These are phyloP conservation scores for Tylopilus vinaceipallidus DNA, from an alignment of 768 basidiomycete species.

Conservation along the genomic window DNA sequence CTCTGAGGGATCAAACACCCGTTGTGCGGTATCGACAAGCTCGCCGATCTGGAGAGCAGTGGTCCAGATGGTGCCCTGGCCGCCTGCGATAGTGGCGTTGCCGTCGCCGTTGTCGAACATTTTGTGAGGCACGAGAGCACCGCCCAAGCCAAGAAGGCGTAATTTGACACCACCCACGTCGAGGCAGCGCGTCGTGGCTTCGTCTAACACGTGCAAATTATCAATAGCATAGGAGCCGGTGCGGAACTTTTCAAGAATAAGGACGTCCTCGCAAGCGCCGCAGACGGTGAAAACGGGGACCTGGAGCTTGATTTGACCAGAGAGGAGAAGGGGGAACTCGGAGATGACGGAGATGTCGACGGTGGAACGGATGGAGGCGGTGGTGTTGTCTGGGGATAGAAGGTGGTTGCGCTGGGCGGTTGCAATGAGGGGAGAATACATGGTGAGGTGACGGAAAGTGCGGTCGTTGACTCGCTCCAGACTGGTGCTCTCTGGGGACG, in stretches of 20 bases:
- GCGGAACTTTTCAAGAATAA: slow-evolving; percentile 91
- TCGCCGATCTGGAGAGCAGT: slow-evolving; percentile 97
- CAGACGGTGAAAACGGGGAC: slow-evolving; percentile 96
- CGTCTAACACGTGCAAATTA: slow-evolving; percentile 91
- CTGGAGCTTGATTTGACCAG: slow-evolving; percentile 85
- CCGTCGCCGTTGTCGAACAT: slow-evolving; percentile 95
- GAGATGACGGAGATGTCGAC: slow-evolving; percentile 80
- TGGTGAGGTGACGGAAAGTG: slow-evolving; percentile 91
- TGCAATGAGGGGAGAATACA: slow-evolving; percentile 93
- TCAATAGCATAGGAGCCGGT: slow-evolving; percentile 76
- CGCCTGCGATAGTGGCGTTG: slow-evolving; percentile 94
- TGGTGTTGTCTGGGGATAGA: slow-evolving; percentile 66
- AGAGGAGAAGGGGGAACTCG: slow-evolving; percentile 90
- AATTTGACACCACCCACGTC: slow-evolving; percentile 93
- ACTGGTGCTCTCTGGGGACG: slow-evolving; percentile 63
- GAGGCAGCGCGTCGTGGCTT: slow-evolving; percentile 89
- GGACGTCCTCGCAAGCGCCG: slow-evolving; percentile 96
- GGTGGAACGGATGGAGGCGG: slow-evolving; percentile 66
- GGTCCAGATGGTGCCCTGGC: slow-evolving; percentile 98
- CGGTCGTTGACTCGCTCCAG: slow-evolving; percentile 91
- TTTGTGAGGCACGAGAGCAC: slow-evolving; percentile 93
- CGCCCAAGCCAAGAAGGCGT: slow-evolving; percentile 92
- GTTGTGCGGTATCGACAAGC: slow-evolving; percentile 94
- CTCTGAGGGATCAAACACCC: slow-evolving; percentile 89
- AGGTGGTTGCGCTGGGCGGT: slow-evolving; percentile 78